Percentiles rank a stretch among this genome's conserved stretches.
Conservation (phyloP, 148 eudicot genomes). For the Cornus kousa region DNA sequence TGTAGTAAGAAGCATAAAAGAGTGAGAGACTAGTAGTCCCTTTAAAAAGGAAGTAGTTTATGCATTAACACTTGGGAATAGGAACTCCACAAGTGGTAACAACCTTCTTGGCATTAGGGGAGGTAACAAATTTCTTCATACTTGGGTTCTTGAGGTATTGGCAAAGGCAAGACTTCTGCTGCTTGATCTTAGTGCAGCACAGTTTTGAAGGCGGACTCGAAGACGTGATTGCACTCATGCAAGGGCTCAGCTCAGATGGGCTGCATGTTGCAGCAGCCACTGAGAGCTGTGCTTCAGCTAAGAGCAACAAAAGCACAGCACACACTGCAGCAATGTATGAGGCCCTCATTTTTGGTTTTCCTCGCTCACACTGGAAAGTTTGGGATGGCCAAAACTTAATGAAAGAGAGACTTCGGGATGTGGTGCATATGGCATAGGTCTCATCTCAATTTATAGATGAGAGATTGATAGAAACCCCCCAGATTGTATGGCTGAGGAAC, state of each 20-base stretch:
- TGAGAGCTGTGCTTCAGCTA: slow-evolving; percentile 26
- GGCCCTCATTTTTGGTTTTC: slow-evolving; percentile 1
- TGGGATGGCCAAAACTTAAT: no score
- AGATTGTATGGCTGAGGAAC: not conserved
- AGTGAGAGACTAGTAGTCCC: not conserved
- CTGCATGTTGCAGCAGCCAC: slow-evolving; percentile 43
- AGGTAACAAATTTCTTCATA: slow-evolving; percentile 38
- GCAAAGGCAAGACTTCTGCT: slow-evolving; percentile 64
- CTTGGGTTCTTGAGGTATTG: slow-evolving; percentile 48
- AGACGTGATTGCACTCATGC: slow-evolving; percentile 36
- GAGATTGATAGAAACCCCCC: not conserved
- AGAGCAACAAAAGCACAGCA: slow-evolving; percentile 22
- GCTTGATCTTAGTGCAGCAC: slow-evolving; percentile 49
- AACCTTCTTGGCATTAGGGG: slow-evolving; percentile 50
- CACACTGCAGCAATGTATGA: slow-evolving; percentile 19
- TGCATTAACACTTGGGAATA: slow-evolving; percentile 52
- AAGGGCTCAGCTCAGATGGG: slow-evolving; percentile 37
- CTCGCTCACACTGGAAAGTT: not conserved
- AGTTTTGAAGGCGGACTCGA: slow-evolving; percentile 27
- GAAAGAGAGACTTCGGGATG: not conserved
- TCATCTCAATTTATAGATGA: not conserved
- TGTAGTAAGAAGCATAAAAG: not conserved
- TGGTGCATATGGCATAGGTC: not conserved
- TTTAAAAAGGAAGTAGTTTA: not conserved
- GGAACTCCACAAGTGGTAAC: slow-evolving; percentile 41